Conservation (phyloP, 305 asterid genomes). For the Lippia alba region DNA sequence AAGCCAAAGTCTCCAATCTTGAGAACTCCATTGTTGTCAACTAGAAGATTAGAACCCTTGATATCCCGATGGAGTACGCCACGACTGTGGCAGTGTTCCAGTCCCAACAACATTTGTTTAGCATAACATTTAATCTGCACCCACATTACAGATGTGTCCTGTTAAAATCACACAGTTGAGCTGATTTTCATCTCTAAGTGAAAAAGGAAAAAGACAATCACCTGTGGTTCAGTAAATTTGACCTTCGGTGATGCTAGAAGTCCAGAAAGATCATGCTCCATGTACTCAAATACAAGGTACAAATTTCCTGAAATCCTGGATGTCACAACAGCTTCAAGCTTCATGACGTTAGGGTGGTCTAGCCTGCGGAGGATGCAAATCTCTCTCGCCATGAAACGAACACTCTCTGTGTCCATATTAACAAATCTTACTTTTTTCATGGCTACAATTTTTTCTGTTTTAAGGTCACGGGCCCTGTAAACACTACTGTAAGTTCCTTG, state of each 20-base stretch:
- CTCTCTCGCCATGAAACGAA: conserved; percentile 94
- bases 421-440: conserved; percentile 90
- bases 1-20: conserved; percentile 87
- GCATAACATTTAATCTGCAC: conserved; percentile 80
- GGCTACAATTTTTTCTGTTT: conserved; percentile 68
- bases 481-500: conserved; percentile 75
- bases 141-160: background rate
- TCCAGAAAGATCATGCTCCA: conserved; percentile 96
- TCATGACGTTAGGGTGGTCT: conserved; percentile 92
- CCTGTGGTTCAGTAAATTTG: conserved; percentile 90
- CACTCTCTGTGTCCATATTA: conserved; percentile 66
- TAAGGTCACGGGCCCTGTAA: conserved; percentile 78
- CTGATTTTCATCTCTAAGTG: background rate
- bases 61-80: conserved; percentile 89
- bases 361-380: conserved; percentile 72
- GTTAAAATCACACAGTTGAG: background rate
- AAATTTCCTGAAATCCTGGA: conserved; percentile 79
- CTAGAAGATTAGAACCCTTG: conserved; percentile 86
- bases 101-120: conserved; percentile 73
- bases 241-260: conserved; percentile 62
- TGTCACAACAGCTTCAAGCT: conserved; percentile 79
- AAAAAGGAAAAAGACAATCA: conserved; percentile 19
- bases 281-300: conserved; percentile 88
- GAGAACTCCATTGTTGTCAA: conserved; percentile 68
- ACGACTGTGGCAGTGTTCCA: conserved; percentile 82